Evolutionary conservation across 768 basidiomycete genomes (phyloP).

Genomic region (Gloeopeniophorella convolvens): DNA sequence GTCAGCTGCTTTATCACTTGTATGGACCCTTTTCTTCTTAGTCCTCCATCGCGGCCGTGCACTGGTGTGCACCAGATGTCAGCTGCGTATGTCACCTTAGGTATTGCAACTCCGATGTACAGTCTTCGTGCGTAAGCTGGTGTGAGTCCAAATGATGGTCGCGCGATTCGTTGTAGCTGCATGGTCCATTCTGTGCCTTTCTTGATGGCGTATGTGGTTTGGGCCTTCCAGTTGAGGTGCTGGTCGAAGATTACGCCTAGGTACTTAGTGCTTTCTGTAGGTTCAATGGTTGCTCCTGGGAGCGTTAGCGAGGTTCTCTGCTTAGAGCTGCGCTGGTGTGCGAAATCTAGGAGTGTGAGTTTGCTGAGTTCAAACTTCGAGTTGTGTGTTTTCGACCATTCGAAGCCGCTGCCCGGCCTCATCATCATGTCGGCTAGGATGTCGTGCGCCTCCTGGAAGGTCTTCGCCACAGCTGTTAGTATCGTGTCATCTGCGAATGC

Average conservation of each 20-base stretch:
- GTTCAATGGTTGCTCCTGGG: rapidly evolving
- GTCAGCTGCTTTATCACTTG: background rate
- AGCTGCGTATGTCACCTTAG: conserved; percentile 23
- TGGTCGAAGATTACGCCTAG: conserved; percentile 1
- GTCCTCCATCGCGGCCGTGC: background rate
- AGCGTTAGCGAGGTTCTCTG: background rate
- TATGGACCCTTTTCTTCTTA: background rate
- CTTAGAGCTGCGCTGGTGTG: background rate
- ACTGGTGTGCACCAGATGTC: conserved; percentile 16
- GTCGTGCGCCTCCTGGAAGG: conserved; percentile 20
- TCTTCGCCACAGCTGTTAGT: conserved; percentile 23
- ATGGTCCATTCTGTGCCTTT: background rate
- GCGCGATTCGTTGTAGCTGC: background rate
- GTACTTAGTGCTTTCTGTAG: background rate
- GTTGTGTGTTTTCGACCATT: conserved; percentile 1
- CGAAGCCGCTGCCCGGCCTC: background rate
- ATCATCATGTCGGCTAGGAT: background rate
- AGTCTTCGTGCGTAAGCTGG: conserved; percentile 8
- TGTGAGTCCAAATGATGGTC: conserved; percentile 1
- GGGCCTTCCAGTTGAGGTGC: background rate
- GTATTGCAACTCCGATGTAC: conserved; percentile 19
- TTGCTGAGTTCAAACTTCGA: background rate
- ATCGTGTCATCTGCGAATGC: conserved; percentile 1
- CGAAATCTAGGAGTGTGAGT: background rate
- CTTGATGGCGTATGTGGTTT: too few species aligned